Base-by-base conservation (phyloP, 2,329 filamentous ascomycete species). In the Rhynchosporium graminicola region DNA sequence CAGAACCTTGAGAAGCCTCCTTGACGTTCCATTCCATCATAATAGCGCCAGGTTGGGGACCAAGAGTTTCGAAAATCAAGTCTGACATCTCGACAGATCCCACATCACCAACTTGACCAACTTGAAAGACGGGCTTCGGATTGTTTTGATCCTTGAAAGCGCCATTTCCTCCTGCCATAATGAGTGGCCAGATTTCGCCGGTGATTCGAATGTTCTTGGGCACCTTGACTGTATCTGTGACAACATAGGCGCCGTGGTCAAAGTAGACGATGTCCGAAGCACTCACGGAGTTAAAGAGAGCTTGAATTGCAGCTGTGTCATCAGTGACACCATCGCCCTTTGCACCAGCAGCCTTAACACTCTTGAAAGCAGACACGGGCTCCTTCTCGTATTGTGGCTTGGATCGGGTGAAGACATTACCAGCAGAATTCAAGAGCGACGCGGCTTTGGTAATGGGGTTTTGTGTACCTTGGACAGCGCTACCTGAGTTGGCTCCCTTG, bases 1-100 rank as follows among this genome's bases (percentile, higher is more conserved):
- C 87, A 1, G 86, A 84, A 52, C 91, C 92, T 62, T 87, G 82
- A 60, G 76, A 80, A 69, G 82, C 75, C 42, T 86, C 88, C 48
- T 85, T 86, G 47, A 97, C 80, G 77, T 97, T 97, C 90, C 92
- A 97, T 76, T 97, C 85, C 79, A 97, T 87, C 74, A 97, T 83
- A 72, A 97, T 91, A 20, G 92, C 94, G 68, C 94, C 94, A 0
- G 92, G 89, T 66, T 91, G 88, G 3, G 92, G 81, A 4, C 94
- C 94, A 68, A 71, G 62, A 36, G 92, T 97, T 76, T 91, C 86
- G 70, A 98, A 89, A 70, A 97, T 87, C 64, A 96, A 77, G 73
- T 97, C 94, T 51, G 87, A 90, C 73, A 97, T 94, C 78, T 97
- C 93, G 54, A 97, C 90, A 33, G 82, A 81, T 66, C 93, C 94